phyloP scores from a whole-genome alignment of 2,329 filamentous ascomycete species.

The Sarocladiaceae sp. region DNA sequence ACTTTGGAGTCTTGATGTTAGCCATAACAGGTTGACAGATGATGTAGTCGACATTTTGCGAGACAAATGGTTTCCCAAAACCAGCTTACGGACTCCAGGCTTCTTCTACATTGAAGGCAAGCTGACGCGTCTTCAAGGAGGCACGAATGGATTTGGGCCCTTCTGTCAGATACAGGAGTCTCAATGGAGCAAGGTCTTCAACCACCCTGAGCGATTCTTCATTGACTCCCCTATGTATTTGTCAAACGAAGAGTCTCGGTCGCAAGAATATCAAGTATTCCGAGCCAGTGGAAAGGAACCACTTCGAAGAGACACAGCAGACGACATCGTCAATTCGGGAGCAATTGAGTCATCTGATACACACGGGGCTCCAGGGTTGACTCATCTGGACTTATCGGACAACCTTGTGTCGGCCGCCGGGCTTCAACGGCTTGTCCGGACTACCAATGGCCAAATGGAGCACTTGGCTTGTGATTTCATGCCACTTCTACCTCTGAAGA shows the following conservation, averaged over 20 bases:
- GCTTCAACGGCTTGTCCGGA: slow-evolving; percentile 35
- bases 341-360: slow-evolving; percentile 10
- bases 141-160: slow-evolving; percentile 29
- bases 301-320: slow-evolving; percentile 21
- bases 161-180: slow-evolving; percentile 44
- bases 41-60: slow-evolving; percentile 25
- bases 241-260: slow-evolving; percentile 13
- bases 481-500: slow-evolving; percentile 19
- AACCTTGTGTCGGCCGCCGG: slow-evolving; percentile 41
- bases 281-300: slow-evolving; percentile 25
- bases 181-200: slow-evolving; percentile 34
- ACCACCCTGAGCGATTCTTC: slow-evolving; percentile 40
- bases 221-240: slow-evolving; percentile 38
- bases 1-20: slow-evolving; percentile 53
- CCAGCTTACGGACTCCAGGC: slow-evolving; percentile 26
- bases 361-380: slow-evolving; percentile 28
- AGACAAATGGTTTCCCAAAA: slow-evolving; percentile 24
- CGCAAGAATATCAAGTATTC: slow-evolving; percentile 18
- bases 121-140: slow-evolving; percentile 19
- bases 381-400: slow-evolving; percentile 47
- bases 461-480: slow-evolving; percentile 45
- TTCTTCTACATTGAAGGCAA: slow-evolving; percentile 41
- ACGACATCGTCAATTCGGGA: slow-evolving; percentile 18
- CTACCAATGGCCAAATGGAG: slow-evolving; percentile 40
- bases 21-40: slow-evolving; percentile 46